Percentiles rank a stretch among this genome's conserved stretches.
Conservation (phyloP, 2,329 filamentous ascomycete species). For the Talaromyces pinophilus region DNA sequence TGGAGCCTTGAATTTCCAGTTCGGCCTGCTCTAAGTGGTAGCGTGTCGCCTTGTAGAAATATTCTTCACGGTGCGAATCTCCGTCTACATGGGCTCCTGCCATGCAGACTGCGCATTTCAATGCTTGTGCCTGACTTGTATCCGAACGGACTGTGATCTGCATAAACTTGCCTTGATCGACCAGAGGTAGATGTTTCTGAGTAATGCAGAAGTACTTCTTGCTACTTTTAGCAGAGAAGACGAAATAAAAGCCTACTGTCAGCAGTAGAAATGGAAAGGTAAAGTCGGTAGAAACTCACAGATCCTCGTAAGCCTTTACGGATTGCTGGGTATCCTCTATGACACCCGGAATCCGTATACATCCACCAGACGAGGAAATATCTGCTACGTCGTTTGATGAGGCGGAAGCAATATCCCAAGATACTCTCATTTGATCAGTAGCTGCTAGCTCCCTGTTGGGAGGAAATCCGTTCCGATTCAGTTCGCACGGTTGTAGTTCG, state of each 20-base stretch:
- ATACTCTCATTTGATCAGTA: background rate
- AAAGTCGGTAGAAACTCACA: background rate
- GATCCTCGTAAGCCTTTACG: background rate
- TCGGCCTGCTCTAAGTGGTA: background rate
- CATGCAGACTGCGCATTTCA: slow-evolving; percentile 1
- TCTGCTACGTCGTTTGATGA: background rate
- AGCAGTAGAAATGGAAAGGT: background rate
- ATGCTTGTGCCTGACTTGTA: background rate
- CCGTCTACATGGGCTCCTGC: background rate
- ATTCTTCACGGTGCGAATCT: background rate
- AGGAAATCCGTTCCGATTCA: background rate
- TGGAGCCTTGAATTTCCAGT: background rate
- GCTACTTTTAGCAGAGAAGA: background rate
- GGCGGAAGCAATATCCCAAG: background rate
- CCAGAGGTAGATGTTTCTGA: background rate
- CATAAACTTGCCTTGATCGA: background rate
- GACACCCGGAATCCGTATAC: background rate
- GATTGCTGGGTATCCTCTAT: background rate
- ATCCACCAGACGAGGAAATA: background rate
- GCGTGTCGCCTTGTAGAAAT: background rate
- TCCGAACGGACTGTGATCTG: background rate
- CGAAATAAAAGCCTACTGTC: background rate
- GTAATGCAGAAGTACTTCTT: background rate
- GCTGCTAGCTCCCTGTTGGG: background rate
- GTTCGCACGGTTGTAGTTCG: background rate